Base-by-base conservation (phyloP, 441 rosid genomes). In the Corymbia calophylla region DNA sequence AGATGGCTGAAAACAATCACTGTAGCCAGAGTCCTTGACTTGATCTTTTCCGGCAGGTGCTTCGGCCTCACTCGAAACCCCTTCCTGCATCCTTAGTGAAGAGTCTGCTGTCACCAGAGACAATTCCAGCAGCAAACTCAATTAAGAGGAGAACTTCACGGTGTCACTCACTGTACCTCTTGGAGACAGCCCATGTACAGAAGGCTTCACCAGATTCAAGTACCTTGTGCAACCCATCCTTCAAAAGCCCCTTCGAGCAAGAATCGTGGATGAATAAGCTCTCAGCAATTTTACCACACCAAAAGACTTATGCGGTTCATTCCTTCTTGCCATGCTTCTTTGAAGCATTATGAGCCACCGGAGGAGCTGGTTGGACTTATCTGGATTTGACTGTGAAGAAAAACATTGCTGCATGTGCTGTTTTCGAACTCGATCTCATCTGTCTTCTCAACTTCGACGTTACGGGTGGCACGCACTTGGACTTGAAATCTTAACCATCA, bases 31-130 rank as follows among this genome's bases (percentile, higher is more conserved):
- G 96, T 94, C 19, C 93, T 92, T n/a, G 97, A 96, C 66, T 94
- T 92, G 88, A 98, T 97, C 92, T 97, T 95, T 13, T 95, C 95
- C 70, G 94, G 31, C 23, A 8, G 92, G 25, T 95, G 96, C 92
- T 92, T 93, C 81, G 86, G 85, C 53, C 87, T 91, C 29, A 54
- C 93, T 54, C 89, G 66, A 39, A 8, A 92, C 44, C 94, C 94
- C 87, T 89, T 94, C 89, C 92, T 94, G 25, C 87, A 92, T 95
- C 91, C 87, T 88, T 44, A 91, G 89, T 7, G 91, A 88, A 73
- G 49, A 54, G 39, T 62, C 25, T 31, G n/a, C 48, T 13, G 35
- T 84, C 27, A 35, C 90, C 49, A 91, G 94, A 58, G 94, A 92
- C 6, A 89, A 80, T n/a, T 53, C 87, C 54, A 47, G 9, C 87